Conservation (phyloP, 768 basidiomycete genomes). For the Tylopilus intermedius region DNA sequence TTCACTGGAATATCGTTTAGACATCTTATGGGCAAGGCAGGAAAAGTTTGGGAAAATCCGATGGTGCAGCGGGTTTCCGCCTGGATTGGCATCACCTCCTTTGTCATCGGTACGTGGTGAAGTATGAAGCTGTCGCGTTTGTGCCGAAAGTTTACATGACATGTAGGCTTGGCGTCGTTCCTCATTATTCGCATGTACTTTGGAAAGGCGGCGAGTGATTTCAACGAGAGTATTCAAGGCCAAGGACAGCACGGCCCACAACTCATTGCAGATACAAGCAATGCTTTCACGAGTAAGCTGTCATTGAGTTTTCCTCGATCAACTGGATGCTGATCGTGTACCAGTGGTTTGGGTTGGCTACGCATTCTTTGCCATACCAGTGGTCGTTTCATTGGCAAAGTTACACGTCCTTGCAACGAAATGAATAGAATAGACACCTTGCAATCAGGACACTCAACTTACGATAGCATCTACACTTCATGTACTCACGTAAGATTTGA, state of each 20-base stretch:
- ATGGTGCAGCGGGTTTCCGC: slow-evolving; percentile 54
- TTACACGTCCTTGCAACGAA: slow-evolving; percentile 52
- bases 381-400: slow-evolving; percentile 65
- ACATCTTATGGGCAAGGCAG: slow-evolving; percentile 53
- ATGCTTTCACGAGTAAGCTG: slow-evolving; percentile 69
- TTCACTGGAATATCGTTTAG: slow-evolving; percentile 66
- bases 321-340: background rate
- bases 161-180: slow-evolving; percentile 60
- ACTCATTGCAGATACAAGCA: slow-evolving; percentile 58
- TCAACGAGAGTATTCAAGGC: slow-evolving; percentile 57
- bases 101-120: slow-evolving; percentile 55
- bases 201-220: slow-evolving; percentile 72
- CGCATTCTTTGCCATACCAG: slow-evolving; percentile 66
- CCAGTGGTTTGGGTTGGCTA: slow-evolving; percentile 79
- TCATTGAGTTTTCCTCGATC: background rate
- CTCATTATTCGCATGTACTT: slow-evolving; percentile 77
- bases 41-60: slow-evolving; percentile 50
- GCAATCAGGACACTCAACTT: background rate
- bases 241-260: slow-evolving; percentile 52
- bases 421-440: slow-evolving; percentile 26
- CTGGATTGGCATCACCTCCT: slow-evolving; percentile 76
- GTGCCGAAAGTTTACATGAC: background rate
- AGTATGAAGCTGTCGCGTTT: background rate
- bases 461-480: background rate
- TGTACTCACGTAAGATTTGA: background rate